These are phyloP conservation scores for Ophiostoma fasciatum DNA, from an alignment of 2,329 filamentous ascomycete species.

Conservation along the genomic window DNA sequence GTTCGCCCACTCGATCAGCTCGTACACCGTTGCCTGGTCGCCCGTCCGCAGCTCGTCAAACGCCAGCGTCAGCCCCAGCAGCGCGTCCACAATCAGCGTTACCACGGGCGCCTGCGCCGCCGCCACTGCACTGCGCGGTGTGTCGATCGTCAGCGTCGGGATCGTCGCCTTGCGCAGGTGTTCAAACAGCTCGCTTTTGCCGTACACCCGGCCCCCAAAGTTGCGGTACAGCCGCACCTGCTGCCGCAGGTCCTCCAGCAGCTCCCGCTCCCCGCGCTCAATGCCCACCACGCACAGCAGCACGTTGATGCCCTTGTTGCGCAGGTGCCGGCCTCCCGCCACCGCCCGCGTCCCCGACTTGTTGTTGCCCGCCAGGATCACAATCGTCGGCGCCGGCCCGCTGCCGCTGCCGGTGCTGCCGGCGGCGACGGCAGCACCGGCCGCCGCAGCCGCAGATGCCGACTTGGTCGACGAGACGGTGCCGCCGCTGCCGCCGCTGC, in stretches of 20 bases:
- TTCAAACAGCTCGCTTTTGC: constrained; percentile 46
- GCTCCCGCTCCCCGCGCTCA: constrained; percentile 63
- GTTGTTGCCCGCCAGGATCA: constrained; percentile 91
- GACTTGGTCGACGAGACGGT: constrained; percentile 6
- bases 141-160: constrained; percentile 22
- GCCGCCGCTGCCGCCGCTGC: no score
- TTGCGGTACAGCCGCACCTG: constrained; percentile 76
- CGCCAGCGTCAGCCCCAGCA: constrained; percentile 72
- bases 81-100: constrained; percentile 74
- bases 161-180: constrained; percentile 34
- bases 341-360: constrained; percentile 74
- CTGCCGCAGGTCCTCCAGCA: constrained; percentile 64
- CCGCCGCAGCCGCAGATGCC: neutral
- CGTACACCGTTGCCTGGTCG: constrained; percentile 71
- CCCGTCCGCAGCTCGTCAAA: constrained; percentile 78
- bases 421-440: no score
- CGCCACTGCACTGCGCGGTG: constrained; percentile 24
- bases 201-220: constrained; percentile 60
- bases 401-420: neutral
- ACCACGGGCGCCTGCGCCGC: constrained; percentile 45
- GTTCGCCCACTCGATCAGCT: constrained; percentile 89
- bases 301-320: constrained; percentile 68
- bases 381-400: constrained; percentile 27
- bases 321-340: constrained; percentile 72
- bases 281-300: constrained; percentile 74